A percentile compares a stretch with the other conserved stretches of the same genome.
phyloP scores from a whole-genome alignment of 768 basidiomycete species.

The Cystobasidium tubakii region DNA sequence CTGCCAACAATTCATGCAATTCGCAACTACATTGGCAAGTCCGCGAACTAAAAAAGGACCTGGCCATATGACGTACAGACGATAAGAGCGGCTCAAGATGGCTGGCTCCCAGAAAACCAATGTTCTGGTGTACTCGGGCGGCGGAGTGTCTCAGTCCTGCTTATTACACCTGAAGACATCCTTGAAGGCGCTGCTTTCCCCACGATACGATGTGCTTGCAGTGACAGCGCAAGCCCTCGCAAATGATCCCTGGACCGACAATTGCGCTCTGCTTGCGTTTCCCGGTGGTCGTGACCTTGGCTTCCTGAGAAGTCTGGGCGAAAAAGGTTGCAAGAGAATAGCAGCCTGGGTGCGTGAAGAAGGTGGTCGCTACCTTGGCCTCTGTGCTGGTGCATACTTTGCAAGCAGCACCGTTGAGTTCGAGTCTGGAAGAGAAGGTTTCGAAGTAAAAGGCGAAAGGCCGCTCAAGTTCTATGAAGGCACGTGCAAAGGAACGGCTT shows the following conservation, averaged over 20 bases:
- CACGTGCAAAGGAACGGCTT: conserved; percentile 52
- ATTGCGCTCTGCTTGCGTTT: conserved; percentile 73
- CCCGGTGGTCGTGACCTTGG: conserved; percentile 58
- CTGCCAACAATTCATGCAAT: too few species aligned
- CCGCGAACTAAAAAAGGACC: too few species aligned
- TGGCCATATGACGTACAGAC: background rate
- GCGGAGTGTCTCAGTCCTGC: conserved; percentile 57
- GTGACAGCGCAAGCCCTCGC: conserved; percentile 59
- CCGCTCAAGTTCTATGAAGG: conserved; percentile 54
- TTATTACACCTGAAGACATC: conserved; percentile 53
- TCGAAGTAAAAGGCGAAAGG: conserved; percentile 52
- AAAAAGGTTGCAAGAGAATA: conserved; percentile 54
- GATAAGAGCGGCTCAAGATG: background rate
- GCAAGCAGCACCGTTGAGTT: conserved; percentile 52
- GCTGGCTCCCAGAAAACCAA: conserved; percentile 50
- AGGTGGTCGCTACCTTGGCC: conserved; percentile 67
- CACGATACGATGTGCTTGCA: conserved; percentile 72
- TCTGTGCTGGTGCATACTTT: conserved; percentile 61
- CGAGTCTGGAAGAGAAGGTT: conserved; percentile 48
- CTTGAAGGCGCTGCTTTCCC: conserved; percentile 59
- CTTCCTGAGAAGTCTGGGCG: conserved; percentile 50
- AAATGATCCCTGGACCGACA: conserved; percentile 67
- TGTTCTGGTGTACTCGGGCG: conserved; percentile 67
- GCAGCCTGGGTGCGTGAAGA: conserved; percentile 57
- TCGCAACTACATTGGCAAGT: too few species aligned